Evolutionary conservation across 2,329 filamentous ascomycete genomes (phyloP), one percentile per base, ranked within the genome.

Genomic region (Pseudocercospora fuligena): DNA sequence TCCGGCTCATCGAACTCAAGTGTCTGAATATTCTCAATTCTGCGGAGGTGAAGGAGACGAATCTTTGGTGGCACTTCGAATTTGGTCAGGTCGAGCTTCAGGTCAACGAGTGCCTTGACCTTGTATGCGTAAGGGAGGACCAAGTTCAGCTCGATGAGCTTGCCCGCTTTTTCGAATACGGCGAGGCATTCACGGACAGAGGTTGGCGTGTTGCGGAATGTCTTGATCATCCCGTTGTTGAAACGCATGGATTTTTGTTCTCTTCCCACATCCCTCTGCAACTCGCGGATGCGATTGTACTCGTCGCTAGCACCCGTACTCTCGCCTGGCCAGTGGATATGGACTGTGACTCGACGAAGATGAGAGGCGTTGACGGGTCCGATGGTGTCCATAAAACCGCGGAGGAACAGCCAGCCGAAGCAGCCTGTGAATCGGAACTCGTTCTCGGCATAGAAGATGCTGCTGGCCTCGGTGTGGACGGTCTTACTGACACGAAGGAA

Each of bases 391-490:
- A 64, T 51, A 29, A 64, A 67, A 8, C 40, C 51, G 12, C 56
- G 53, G 2, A 67, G 61, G 19, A 56, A 51, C 8, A 40, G 31
- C 61, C 61, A 64, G 49, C 66, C 66, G 0, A 23, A 40, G 11
- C 21, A 11, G 14, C 60, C 46, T 0, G 65, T 68, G 53, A 69
- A 72, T 1, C 65, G 61, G 77, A 85, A 86, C 31, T 78, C 78
- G 73, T 84, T 82, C 11, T 73, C 71, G 7, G 78, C 77, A 70
- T 85, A 86, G 21, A 85, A 77, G 5, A 85, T 75, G 23, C 76
- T 72, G 0, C 71, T 67, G 0, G 79, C 80, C 76, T 84, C 82
- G 9, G 69, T 27, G 71, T 80, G 70, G 64, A 81, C 76, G 25
- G 75, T 75, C 43, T 61, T 64, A 36, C 31, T 61, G 16, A 65